Evolutionary conservation across 805 yeast genomes (phyloP).

Genomic region (Candida easanensis): DNA sequence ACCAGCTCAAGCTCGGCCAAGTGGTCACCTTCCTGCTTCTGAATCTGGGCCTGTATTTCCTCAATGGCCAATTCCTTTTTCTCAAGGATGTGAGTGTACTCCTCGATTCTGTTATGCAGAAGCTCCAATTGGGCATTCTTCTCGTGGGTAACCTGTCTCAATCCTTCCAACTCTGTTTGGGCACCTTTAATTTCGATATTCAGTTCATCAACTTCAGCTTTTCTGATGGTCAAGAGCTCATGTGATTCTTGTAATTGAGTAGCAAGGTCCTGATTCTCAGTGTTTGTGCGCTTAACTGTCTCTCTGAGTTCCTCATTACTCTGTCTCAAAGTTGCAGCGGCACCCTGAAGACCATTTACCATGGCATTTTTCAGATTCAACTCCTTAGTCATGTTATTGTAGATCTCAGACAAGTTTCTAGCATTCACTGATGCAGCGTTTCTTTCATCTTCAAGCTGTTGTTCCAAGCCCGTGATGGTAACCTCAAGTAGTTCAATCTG

Average conservation of each 20-base stretch:
- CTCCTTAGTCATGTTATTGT: background rate
- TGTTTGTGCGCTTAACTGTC: background rate
- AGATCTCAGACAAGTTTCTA: background rate
- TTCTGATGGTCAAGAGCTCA: slow-evolving; percentile 23
- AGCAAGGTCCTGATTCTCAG: background rate
- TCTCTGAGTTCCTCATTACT: background rate
- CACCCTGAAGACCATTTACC: slow-evolving; percentile 15
- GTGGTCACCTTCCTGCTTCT: slow-evolving; percentile 36
- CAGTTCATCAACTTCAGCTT: slow-evolving; percentile 29
- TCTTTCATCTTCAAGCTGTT: slow-evolving; percentile 3
- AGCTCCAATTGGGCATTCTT: slow-evolving; percentile 13
- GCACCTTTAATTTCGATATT: slow-evolving; percentile 17
- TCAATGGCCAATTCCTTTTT: slow-evolving; percentile 24
- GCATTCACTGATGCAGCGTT: background rate
- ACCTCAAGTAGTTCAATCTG: slow-evolving; percentile 3
- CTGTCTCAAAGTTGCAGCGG: slow-evolving; percentile 11
- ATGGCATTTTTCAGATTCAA: slow-evolving; percentile 12
- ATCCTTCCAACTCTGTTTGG: slow-evolving; percentile 1
- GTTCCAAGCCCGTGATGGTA: slow-evolving; percentile 1
- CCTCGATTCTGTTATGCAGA: slow-evolving; percentile 9
- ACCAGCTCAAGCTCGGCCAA: slow-evolving; percentile 34
- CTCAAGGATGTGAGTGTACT: slow-evolving; percentile 15
- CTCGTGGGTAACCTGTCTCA: slow-evolving; percentile 8
- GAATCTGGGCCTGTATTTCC: slow-evolving; percentile 29
- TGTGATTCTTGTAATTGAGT: slow-evolving; percentile 14